Conservation (phyloP, 2,329 filamentous ascomycete species). For the Botrytis galanthina region DNA sequence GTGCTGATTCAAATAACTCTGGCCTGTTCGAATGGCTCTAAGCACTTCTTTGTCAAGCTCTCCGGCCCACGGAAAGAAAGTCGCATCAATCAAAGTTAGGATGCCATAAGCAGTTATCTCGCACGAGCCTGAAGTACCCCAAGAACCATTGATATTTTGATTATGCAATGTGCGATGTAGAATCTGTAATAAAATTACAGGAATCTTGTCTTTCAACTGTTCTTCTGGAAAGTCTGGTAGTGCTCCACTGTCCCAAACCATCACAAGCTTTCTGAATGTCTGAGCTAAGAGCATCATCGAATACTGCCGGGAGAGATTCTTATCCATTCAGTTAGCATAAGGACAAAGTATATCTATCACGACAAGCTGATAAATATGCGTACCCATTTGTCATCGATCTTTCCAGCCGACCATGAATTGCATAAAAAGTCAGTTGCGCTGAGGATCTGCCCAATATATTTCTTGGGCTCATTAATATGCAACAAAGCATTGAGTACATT, state of each 20-base stretch:
- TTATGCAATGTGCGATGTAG: background rate
- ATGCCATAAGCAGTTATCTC: conserved; percentile 3
- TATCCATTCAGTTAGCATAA: background rate
- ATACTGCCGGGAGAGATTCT: conserved; percentile 6
- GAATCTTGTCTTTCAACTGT: background rate
- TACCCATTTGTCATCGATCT: conserved; percentile 10
- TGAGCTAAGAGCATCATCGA: conserved; percentile 1
- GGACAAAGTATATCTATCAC: background rate
- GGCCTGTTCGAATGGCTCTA: background rate
- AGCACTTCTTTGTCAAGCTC: background rate
- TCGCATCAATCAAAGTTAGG: background rate
- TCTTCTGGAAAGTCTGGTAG: background rate
- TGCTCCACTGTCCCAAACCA: background rate
- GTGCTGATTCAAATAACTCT: background rate
- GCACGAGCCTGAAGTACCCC: background rate
- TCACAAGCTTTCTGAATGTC: background rate
- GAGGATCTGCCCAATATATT: background rate
- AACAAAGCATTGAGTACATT: conserved; percentile 11
- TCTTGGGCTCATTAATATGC: background rate
- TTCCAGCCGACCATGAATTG: background rate
- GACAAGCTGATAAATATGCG: background rate
- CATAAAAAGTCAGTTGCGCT: background rate
- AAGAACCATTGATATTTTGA: conserved; percentile 1
- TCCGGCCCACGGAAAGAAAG: background rate
- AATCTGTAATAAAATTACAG: background rate